These are phyloP conservation scores for Trichophyton benhamiae DNA, from an alignment of 2,329 filamentous ascomycete genomes.

Conservation along the genomic window DNA sequence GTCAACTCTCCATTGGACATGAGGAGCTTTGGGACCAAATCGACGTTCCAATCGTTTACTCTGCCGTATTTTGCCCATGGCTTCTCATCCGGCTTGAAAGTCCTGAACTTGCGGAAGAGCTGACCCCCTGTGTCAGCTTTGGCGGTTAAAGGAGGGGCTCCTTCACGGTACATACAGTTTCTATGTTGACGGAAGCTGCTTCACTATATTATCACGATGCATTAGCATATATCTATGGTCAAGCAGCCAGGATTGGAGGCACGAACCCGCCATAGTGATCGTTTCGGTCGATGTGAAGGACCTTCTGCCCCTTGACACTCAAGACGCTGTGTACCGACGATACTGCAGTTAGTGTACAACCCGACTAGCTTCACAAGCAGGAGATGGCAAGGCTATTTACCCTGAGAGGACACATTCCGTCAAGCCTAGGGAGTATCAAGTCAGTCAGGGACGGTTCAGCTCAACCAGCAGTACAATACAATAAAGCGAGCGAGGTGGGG, in stretches of 20 bases:
- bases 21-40: conserved; percentile 93
- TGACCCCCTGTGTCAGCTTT: conserved; percentile 34
- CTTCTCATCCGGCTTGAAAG: conserved; percentile 64
- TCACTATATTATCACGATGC: conserved; percentile 46
- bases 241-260: conserved; percentile 8
- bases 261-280: conserved; percentile 95
- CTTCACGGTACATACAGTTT: conserved; percentile 52
- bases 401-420: conserved; percentile 98
- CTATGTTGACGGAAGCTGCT: conserved; percentile 91
- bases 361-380: not conserved
- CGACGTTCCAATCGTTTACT: conserved; percentile 98
- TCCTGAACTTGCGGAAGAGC: conserved; percentile 96
- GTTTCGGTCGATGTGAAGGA: conserved; percentile 96
- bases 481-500: conserved; percentile 18
- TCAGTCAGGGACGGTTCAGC: conserved; percentile 17
- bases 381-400: conserved; percentile 40
- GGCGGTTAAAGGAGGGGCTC: not conserved
- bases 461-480: conserved; percentile 8
- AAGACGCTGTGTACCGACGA: conserved; percentile 52
- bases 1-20: conserved; percentile 98
- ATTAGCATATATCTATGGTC: conserved; percentile 12
- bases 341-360: not conserved
- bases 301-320: conserved; percentile 98
- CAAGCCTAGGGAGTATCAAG: conserved; percentile 50
- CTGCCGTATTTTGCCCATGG: conserved; percentile 98